Base-by-base conservation (phyloP, 202 grass and related monocot genomes). In the Hordeum pubiflorum region DNA sequence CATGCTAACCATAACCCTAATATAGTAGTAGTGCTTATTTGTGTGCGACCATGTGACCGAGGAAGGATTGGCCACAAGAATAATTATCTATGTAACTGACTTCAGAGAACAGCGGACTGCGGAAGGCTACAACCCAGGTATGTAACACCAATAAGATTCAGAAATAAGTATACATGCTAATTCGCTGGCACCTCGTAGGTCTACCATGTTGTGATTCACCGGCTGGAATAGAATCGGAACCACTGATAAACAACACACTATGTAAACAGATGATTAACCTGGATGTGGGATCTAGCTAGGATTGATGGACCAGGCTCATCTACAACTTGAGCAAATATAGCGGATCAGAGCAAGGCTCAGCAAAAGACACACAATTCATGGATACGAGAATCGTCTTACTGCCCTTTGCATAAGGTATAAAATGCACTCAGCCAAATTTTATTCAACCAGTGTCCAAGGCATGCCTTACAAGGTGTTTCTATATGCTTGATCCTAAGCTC, bases 381-480 rank as follows among this genome's bases (percentile, higher is more conserved):
- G 14, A 48, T 48, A 48, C 14, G 44, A 50, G 46, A 50, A 17
- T 17, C 14, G 17, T 50, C 46, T 2, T 50, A 7, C 1, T 50
- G 46, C 14, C 5, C 14, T 50, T 50, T 50, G 31, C 31, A 32
- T 32, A 48, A 17, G 44, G 44, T 48, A 29, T 29, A 48, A 48
- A 44, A 48, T 48, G 44, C 44, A 48, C 4, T 48, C 44, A 17
- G 44, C 44, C 44, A 48, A 48, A 48, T 48, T 17, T 48, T 48
- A 17, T 6, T 48, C 14, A 48, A 48, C 14, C 44, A 48, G 44
- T 17, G 43, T 6, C 14, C 43, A 46, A 46, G 43, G 43, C 43
- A 6, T 48, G 81, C 62, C 84, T 90, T 87, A 71, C 70, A 90
- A 84, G 84, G 70, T 60, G 50, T 9, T 20, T 61, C 34, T 26